phyloP scores from a whole-genome alignment of 2,329 filamentous ascomycete genomes.

The Alternaria consortialis region DNA sequence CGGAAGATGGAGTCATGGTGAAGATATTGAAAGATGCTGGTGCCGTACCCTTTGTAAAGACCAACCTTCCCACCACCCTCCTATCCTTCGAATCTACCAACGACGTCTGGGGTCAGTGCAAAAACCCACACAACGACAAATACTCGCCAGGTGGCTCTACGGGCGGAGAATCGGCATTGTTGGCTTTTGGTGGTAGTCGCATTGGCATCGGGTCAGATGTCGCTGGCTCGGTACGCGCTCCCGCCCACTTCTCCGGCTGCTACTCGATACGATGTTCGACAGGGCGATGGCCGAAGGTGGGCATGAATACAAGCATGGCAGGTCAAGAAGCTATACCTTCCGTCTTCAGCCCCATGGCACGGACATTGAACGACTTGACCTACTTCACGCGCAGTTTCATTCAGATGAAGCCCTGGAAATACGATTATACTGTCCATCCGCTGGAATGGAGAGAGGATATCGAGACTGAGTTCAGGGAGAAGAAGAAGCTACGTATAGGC shows the following conservation, averaged over 20 bases:
- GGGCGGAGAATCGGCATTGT: constrained; percentile 81
- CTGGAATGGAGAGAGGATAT: constrained; percentile 76
- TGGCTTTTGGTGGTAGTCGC: constrained; percentile 81
- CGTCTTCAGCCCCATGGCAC: constrained; percentile 91
- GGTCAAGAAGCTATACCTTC: constrained; percentile 90
- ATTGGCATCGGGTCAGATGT: constrained; percentile 94
- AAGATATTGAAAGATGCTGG: constrained; percentile 85
- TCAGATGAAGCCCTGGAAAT: constrained; percentile 85
- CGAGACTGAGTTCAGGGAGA: constrained; percentile 67
- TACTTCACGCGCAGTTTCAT: constrained; percentile 86
- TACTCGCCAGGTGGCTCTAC: constrained; percentile 92
- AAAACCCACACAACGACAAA: constrained; percentile 82
- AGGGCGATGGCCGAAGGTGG: constrained; percentile 87
- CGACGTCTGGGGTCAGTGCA: constrained; percentile 81
- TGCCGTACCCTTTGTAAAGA: constrained; percentile 92
- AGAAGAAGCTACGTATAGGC: constrained; percentile 74
- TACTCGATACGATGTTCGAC: constrained; percentile 88
- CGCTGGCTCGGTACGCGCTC: constrained; percentile 84
- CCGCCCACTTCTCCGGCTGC: constrained; percentile 89
- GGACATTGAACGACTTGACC: constrained; percentile 80
- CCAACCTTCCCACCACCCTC: constrained; percentile 85
- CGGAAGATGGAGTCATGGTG: constrained; percentile 75
- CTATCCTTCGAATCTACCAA: constrained; percentile 85
- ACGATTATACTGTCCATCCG: constrained; percentile 86
- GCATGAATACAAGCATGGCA: constrained; percentile 86